Percentiles rank a stretch among this genome's conserved stretches.
Evolutionary conservation across 2,329 filamentous ascomycete species (phyloP).

Genomic region (Fusarium napiforme): DNA sequence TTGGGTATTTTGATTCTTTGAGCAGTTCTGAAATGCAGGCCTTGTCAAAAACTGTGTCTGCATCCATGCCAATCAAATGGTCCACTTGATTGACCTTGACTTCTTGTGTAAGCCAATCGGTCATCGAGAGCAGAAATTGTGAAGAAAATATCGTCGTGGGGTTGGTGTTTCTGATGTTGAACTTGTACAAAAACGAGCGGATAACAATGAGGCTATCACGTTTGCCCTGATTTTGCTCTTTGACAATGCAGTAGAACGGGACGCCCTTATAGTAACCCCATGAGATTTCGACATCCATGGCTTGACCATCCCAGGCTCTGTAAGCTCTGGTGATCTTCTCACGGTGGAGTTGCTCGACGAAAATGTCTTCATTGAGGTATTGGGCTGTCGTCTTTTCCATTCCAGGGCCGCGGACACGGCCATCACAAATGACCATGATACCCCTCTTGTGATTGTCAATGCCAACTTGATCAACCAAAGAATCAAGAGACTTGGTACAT

Average conservation of each 20-base stretch:
- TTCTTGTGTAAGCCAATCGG: conserved; percentile 46
- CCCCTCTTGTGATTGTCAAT: conserved; percentile 36
- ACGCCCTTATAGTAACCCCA: conserved; percentile 54
- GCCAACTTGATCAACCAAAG: conserved; percentile 39
- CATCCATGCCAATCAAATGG: conserved; percentile 55
- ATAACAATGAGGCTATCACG: conserved; percentile 55
- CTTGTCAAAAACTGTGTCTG: conserved; percentile 53
- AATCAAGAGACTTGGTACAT: conserved; percentile 47
- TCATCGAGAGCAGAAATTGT: conserved; percentile 50
- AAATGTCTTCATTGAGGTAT: conserved; percentile 54
- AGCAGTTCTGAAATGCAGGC: conserved; percentile 53
- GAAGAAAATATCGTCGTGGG: conserved; percentile 52
- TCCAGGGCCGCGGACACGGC: conserved; percentile 37
- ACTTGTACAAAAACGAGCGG: conserved; percentile 56
- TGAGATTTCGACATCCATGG: conserved; percentile 52
- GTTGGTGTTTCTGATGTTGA: conserved; percentile 51
- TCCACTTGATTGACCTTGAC: conserved; percentile 49
- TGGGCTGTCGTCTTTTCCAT: conserved; percentile 44
- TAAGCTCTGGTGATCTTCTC: conserved; percentile 50
- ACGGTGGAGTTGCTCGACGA: conserved; percentile 44
- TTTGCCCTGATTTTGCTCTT: conserved; percentile 57
- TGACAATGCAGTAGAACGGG: conserved; percentile 55
- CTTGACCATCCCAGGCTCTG: conserved; percentile 51
- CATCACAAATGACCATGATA: conserved; percentile 43
- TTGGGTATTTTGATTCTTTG: conserved; percentile 48